Base-by-base conservation (phyloP, 2,329 filamentous ascomycete genomes). In the Alternaria solani region DNA sequence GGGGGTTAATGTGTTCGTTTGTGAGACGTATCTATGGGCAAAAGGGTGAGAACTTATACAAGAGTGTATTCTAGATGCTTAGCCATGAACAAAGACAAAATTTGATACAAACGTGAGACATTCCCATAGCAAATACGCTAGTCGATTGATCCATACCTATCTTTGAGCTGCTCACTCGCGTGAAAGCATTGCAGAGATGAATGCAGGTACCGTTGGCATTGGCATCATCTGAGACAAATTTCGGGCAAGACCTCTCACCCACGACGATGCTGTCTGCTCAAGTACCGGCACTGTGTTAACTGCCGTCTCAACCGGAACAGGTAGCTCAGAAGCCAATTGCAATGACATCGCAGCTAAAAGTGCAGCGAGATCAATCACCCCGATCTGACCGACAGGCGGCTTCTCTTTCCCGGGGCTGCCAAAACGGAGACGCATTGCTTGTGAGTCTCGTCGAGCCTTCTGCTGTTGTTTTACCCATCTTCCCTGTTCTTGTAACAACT, bases 361-460 rank as follows among this genome's bases (percentile, higher is more conserved):
- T 11, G 30, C 32, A 2, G 46, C 30, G 36, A 49, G 46, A 26
- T 49, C 46, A 14, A 12, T 16, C 0, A 49, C 32, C 16, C 32
- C 30, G 14, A 49, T 49, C 6, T 38, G 30, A n/a, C 46, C 46
- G 7, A 2, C 9, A 36, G 46, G 30, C 9, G 20, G 46, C 14
- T 1, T 1, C 2, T 36, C 20, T 2, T 26, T 1, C 14, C 0
- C 11, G 9, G 3, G 14, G 20, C 32, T 49, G 0, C 30, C 46
- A 26, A 49, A 49, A 30, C 16, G 8, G 16, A 49, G 46, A 18
- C 25, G 14, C 16, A 16, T 9, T 25, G 20, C 46, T 14, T 26
- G 30, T 2, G 30, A 38, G 25, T 0, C 7, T 49, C 23, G 0
- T 12, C 30, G 46, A 2, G 46, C 46, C 32, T 26, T 23, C 7